Conservation (phyloP, 2,329 filamentous ascomycete species). For the Chaetomium olivaceum region DNA sequence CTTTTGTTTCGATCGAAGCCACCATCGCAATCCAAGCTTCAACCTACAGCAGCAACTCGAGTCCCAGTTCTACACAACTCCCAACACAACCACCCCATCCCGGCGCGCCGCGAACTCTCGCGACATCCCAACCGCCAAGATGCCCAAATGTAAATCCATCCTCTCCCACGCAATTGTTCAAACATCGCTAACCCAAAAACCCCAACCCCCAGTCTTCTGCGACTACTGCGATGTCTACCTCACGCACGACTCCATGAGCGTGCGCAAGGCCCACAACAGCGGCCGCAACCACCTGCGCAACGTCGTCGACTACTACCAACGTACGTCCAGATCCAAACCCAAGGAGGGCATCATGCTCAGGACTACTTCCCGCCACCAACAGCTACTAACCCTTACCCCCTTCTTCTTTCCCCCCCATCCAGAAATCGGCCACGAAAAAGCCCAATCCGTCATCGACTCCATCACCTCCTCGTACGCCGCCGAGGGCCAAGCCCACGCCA, state of each 20-base stretch:
- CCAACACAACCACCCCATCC: conserved; percentile 16
- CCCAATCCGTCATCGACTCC: conserved; percentile 95
- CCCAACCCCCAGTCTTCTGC: conserved; percentile 67
- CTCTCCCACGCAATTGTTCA: not conserved
- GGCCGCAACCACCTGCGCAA: conserved; percentile 96
- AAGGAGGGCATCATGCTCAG: too few species aligned
- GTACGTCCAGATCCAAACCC: conserved; percentile 47
- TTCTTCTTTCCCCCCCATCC: conserved; percentile 8
- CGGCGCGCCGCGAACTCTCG: conserved; percentile 19
- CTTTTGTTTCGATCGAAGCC: conserved; percentile 14
- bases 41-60: not conserved
- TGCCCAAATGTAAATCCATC: conserved; percentile 78
- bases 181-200: not conserved
- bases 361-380: not conserved
- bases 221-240: conserved; percentile 99
- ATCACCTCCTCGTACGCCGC: conserved; percentile 95
- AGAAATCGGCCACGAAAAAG: conserved; percentile 99
- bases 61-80: not conserved
- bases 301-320: conserved; percentile 98
- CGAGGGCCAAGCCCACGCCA: conserved; percentile 83
- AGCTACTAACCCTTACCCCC: conserved; percentile 10
- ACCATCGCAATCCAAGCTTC: not conserved
- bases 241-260: conserved; percentile 99
- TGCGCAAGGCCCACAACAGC: conserved; percentile 97
- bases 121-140: conserved; percentile 51